These are phyloP conservation scores for Evansstolkia leycettana DNA, from an alignment of 495 filamentous ascomycete species.

Conservation along the genomic window DNA sequence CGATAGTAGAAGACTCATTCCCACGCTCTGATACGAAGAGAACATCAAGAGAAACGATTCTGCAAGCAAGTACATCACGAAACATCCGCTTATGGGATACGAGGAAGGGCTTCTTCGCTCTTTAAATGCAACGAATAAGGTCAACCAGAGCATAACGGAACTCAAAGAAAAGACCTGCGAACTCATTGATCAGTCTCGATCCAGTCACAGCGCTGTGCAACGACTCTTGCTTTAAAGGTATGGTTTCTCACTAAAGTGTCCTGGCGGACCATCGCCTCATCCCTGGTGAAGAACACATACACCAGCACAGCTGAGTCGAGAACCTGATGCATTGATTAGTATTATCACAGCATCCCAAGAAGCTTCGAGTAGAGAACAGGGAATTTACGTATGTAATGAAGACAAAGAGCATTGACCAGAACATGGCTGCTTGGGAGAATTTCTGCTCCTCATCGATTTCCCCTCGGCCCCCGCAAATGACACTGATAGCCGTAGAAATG, in stretches of 20 bases:
- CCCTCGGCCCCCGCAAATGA: neutral
- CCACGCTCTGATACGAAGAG: neutral
- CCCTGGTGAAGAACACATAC: neutral
- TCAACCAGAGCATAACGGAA: slow-evolving; percentile 5
- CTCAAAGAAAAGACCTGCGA: slow-evolving; percentile 2
- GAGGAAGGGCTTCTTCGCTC: neutral
- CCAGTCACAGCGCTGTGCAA: neutral
- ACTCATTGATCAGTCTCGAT: neutral
- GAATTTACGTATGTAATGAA: slow-evolving; percentile 2
- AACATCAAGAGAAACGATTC: slow-evolving; percentile 2
- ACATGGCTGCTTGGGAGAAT: neutral
- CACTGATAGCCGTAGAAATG: neutral
- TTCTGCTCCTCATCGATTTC: neutral
- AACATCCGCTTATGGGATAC: slow-evolving; percentile 1
- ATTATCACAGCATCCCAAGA: neutral
- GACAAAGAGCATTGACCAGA: slow-evolving; percentile 1
- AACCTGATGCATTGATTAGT: neutral
- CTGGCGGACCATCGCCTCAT: neutral
- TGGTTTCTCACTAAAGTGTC: neutral
- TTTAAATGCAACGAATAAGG: neutral
- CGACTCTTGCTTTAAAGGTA: neutral
- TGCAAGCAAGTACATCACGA: slow-evolving; percentile 2
- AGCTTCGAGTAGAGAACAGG: neutral
- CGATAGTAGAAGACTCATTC: neutral
- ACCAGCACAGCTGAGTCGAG: neutral